phyloP scores from a whole-genome alignment of 1,284 basidiomycete genomes.

The Austroboletus niveus region DNA sequence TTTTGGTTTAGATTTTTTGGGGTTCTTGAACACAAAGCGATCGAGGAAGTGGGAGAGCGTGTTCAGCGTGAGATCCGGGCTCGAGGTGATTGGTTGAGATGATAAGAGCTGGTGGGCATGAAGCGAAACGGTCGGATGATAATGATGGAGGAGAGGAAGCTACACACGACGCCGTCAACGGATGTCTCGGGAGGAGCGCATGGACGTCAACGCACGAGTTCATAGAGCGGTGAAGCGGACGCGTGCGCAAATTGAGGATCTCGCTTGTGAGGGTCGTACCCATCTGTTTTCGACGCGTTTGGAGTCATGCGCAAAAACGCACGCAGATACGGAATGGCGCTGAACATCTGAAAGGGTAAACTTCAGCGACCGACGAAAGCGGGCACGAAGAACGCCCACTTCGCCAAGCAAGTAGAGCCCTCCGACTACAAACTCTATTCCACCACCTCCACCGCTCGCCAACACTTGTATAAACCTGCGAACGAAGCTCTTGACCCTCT shows the following conservation, averaged over 20 bases:
- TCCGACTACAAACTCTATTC: slow-evolving; percentile 89
- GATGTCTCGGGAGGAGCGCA: neutral
- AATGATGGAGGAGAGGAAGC: slow-evolving; percentile 83
- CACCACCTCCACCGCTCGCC: slow-evolving; percentile 67
- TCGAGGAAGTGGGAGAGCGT: slow-evolving; percentile 93
- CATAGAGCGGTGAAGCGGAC: slow-evolving; percentile 82
- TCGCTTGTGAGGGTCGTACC: slow-evolving; percentile 86
- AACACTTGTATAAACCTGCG: slow-evolving; percentile 88
- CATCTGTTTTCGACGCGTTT: slow-evolving; percentile 40
- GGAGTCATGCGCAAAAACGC: slow-evolving; percentile 54
- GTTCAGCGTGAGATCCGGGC: slow-evolving; percentile 88
- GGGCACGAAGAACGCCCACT: slow-evolving; percentile 37
- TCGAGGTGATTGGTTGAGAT: slow-evolving; percentile 72
- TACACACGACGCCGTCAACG: slow-evolving; percentile 27
- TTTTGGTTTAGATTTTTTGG: slow-evolving; percentile 79
- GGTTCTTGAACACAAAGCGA: slow-evolving; percentile 89
- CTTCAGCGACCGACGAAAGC: neutral
- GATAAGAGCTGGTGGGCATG: slow-evolving; percentile 82
- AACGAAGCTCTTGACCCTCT: slow-evolving; percentile 81
- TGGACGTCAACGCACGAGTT: slow-evolving; percentile 58
- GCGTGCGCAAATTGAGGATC: slow-evolving; percentile 91
- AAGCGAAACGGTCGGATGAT: slow-evolving; percentile 88
- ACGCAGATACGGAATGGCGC: slow-evolving; percentile 67
- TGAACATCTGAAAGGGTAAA: slow-evolving; percentile 61
- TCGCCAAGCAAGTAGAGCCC: slow-evolving; percentile 77